Evolutionary conservation across 257 asterid genomes (phyloP).

Genomic region (Salvia hispanica): DNA sequence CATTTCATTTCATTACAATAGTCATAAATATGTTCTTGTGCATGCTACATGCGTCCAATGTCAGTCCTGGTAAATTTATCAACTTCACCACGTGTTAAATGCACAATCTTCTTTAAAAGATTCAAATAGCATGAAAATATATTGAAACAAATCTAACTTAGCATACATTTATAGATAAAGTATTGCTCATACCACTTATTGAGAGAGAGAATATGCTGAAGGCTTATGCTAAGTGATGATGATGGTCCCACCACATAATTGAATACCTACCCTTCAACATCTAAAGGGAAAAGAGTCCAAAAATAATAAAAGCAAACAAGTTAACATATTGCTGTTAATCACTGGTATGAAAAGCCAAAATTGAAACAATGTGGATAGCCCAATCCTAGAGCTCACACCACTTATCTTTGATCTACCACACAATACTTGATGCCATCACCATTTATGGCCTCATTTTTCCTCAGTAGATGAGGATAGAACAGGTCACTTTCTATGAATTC

Average conservation of each 20-base stretch:
- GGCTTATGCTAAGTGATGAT: conserved; percentile 18
- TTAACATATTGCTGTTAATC: neutral
- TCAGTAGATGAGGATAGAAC: conserved; percentile 23
- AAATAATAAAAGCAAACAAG: neutral
- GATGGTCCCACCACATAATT: conserved; percentile 28
- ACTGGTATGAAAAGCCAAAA: conserved; percentile 12
- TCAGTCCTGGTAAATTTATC: no score
- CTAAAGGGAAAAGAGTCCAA: conserved; percentile 24
- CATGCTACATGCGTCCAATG: conserved; percentile 3
- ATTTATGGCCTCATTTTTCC: conserved; percentile 30
- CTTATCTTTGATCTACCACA: conserved; percentile 35
- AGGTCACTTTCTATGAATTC: conserved; percentile 10
- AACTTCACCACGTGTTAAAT: neutral
- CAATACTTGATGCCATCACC: conserved; percentile 8
- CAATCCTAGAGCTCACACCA: conserved; percentile 29
- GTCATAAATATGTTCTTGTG: neutral
- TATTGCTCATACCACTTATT: no score
- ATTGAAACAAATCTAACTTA: neutral
- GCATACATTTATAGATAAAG: no score
- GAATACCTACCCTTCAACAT: conserved; percentile 36
- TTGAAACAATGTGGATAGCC: conserved; percentile 33
- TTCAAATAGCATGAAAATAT: neutral
- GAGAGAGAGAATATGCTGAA: conserved; percentile 32
- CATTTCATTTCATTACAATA: neutral
- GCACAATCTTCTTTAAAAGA: neutral